A percentile compares a stretch with the other conserved stretches of the same genome.
Evolutionary conservation across 2,329 filamentous ascomycete species (phyloP).

Genomic region (Talaromyces pinophilus): DNA sequence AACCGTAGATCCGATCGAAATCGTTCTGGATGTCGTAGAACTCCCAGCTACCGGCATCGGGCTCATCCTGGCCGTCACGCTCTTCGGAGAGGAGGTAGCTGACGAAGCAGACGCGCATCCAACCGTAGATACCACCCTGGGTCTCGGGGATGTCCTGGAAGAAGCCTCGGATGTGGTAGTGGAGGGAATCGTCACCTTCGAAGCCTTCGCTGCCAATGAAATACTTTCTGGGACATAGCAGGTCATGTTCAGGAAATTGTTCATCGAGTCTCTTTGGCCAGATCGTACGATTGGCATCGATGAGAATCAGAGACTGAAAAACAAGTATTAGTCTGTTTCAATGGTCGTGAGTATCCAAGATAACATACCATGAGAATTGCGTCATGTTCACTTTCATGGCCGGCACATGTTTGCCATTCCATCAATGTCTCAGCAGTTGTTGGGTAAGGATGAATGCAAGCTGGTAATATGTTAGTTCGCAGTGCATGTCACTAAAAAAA

Average conservation of each 20-base stretch:
- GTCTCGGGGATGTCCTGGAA: conserved; percentile 32
- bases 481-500: background rate
- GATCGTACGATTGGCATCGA: conserved; percentile 24
- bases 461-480: conserved; percentile 26
- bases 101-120: conserved; percentile 42
- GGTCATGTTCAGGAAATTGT: conserved; percentile 26
- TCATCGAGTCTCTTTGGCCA: conserved; percentile 34
- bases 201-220: conserved; percentile 32
- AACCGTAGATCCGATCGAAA: conserved; percentile 45
- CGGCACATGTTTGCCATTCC: conserved; percentile 40
- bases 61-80: background rate
- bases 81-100: conserved; percentile 30
- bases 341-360: background rate
- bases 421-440: conserved; percentile 28
- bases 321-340: background rate
- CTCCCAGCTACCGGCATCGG: conserved; percentile 23
- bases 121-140: conserved; percentile 38
- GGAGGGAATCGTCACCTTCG: conserved; percentile 15
- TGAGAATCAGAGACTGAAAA: background rate
- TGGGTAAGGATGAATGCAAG: conserved; percentile 42
- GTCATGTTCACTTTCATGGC: conserved; percentile 28
- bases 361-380: conserved; percentile 7
- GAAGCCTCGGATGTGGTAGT: conserved; percentile 37
- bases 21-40: conserved; percentile 25
- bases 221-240: conserved; percentile 24